Evolutionary conservation across 73 alveolate species (phyloP).

Genomic region (Blepharisma stoltei): DNA sequence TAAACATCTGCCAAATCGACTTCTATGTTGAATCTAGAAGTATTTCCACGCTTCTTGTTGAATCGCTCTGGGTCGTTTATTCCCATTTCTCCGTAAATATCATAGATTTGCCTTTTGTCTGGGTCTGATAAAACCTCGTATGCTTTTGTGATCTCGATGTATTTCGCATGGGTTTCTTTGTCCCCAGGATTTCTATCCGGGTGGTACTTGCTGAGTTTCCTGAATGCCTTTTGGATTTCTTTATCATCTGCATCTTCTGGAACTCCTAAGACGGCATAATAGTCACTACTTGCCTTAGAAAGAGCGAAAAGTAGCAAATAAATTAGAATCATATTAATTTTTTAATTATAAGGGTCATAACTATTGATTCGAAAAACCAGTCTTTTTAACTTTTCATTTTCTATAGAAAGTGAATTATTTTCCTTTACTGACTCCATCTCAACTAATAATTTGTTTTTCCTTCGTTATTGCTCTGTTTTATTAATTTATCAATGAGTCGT

Average conservation of each 20-base stretch:
- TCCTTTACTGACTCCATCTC: too few species aligned
- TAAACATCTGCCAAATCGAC: conserved; percentile 73
- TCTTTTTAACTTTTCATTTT: too few species aligned
- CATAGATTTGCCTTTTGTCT: conserved; percentile 94
- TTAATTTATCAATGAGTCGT: too few species aligned
- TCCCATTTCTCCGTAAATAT: conserved; percentile 96
- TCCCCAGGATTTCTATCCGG: conserved; percentile 98
- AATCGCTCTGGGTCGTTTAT: conserved; percentile 47
- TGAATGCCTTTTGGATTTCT: conserved; percentile 90
- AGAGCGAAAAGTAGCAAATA: too few species aligned
- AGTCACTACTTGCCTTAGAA: background rate
- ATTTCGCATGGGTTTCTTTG: conserved; percentile 83
- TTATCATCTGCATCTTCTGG: conserved; percentile 72
- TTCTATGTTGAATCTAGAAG: too few species aligned
- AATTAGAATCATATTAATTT: too few species aligned
- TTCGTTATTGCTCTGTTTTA: too few species aligned
- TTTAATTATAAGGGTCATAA: too few species aligned
- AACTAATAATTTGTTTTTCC: too few species aligned
- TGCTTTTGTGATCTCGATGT: conserved; percentile 77
- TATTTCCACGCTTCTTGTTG: too few species aligned
- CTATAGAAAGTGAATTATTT: too few species aligned
- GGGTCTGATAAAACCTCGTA: conserved; percentile 89
- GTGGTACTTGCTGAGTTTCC: conserved; percentile 80
- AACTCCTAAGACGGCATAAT: conserved; percentile 86
- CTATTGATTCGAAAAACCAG: too few species aligned